Base-by-base conservation (phyloP, 495 filamentous ascomycete genomes). In the Viridothelium virens region DNA sequence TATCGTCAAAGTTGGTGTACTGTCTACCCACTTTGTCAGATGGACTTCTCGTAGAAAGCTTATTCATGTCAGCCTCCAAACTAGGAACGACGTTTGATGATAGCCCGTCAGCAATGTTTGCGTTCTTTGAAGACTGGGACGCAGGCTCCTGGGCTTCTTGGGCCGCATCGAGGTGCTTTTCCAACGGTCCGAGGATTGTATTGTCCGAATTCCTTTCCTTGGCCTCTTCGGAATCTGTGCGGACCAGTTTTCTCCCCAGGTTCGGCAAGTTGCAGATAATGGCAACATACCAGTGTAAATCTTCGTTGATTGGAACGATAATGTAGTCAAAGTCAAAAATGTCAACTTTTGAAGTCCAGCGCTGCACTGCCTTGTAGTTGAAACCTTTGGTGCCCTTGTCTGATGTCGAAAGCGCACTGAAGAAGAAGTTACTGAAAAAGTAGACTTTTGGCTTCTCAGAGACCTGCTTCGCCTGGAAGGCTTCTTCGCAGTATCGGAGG, bases 341-440 rank as follows among this genome's bases (percentile, higher is more conserved):
- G 72, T 98, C 89, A 2, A 94, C 85, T 69, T 85, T 90, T 6
- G 89, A 78, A 0, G 95, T 97, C 94, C 94, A 98, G 65, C 86
- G 86, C 73, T 91, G 82, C 39, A 98, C 91, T 16, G 85, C 88
- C 34, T 86, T 82, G 71, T 93, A 93, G 69, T 93, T 91, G 74
- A 91, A 87, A 0, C 77, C 79, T 65, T 78, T 81, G 64, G 78
- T 79, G 39, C 84, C 88, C 16, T 79, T 78, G 14, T 80, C 77
- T 36, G 77, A 80, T 37, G 79, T 86, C 2, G 83, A 85, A 39
- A 98, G 82, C 4, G 86, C 86, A 34, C 84, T 84, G 70, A 89
- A 96, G 77, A 98, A 97, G 74, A 90, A 96, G 2, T 89, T 91
- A 71, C 95, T 97, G 78, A 92, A 90, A 68, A 96, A 88, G 74